Conservation (phyloP, 305 asterid species). For the Ilex paraguariensis region DNA sequence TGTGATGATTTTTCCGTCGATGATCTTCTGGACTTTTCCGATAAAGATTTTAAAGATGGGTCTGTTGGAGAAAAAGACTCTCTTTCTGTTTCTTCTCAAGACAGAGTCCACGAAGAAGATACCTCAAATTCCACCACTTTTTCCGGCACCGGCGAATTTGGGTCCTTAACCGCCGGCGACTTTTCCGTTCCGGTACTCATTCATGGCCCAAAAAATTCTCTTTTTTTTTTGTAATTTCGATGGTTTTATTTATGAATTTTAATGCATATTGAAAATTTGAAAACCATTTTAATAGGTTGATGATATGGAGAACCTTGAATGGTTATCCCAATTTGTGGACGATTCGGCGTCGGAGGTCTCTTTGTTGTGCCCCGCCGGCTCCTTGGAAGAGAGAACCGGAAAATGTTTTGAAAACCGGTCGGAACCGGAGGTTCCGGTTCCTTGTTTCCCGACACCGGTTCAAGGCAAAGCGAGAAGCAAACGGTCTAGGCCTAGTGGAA, state of each 20-base stretch:
- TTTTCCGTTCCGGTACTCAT: constrained; percentile 66
- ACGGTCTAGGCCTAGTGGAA: constrained; percentile 42
- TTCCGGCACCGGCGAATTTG: constrained; percentile 57
- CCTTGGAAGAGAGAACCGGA: constrained; percentile 33
- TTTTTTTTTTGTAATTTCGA: neutral
- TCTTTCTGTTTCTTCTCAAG: constrained; percentile 18
- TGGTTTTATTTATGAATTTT: constrained; percentile 1
- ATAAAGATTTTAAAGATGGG: constrained; percentile 54
- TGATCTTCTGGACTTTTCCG: constrained; percentile 87
- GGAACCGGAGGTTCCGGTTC: constrained; percentile 27
- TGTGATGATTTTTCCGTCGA: constrained; percentile 88
- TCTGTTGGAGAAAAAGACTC: constrained; percentile 27
- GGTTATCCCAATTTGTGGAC: constrained; percentile 90
- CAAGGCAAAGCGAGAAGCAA: constrained; percentile 62
- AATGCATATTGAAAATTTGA: neutral
- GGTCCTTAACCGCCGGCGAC: constrained; percentile 51
- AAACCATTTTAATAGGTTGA: constrained; percentile 48
- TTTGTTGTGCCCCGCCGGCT: constrained; percentile 42
- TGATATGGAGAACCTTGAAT: constrained; percentile 84
- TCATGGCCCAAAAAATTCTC: neutral
- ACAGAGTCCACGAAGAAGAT: constrained; percentile 7
- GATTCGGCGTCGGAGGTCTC: constrained; percentile 67
- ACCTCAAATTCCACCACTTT: constrained; percentile 36
- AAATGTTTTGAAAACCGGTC: constrained; percentile 17
- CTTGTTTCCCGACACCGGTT: constrained; percentile 41